These are phyloP conservation scores for Allantophomopsis cytisporea DNA, from an alignment of 2,329 filamentous ascomycete genomes.

Conservation along the genomic window DNA sequence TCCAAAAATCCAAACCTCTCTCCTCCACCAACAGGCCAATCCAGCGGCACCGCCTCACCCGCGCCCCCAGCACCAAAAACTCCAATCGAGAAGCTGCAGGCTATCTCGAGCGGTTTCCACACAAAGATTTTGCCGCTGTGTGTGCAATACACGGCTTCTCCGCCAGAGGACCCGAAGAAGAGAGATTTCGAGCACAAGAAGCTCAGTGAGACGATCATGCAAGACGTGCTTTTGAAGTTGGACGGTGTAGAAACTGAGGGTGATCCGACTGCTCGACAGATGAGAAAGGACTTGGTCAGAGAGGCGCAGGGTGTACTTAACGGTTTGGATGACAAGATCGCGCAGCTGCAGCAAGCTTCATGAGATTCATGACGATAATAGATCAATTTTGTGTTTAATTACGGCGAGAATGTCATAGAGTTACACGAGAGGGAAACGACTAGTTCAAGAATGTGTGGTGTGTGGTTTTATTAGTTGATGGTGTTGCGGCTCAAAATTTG, in stretches of 20 bases:
- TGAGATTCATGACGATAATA: too few relatives aligned
- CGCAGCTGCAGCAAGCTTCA: neutral
- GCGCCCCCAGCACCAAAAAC: slow-evolving; percentile 22
- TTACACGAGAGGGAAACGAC: too few relatives aligned
- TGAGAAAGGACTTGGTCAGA: slow-evolving; percentile 60
- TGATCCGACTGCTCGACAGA: slow-evolving; percentile 46
- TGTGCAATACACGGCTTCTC: slow-evolving; percentile 42
- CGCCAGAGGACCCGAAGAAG: slow-evolving; percentile 55
- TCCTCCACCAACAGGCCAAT: slow-evolving; percentile 14
- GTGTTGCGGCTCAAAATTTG: too few relatives aligned
- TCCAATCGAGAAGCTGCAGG: slow-evolving; percentile 49
- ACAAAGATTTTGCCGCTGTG: slow-evolving; percentile 52
- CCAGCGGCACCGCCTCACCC: slow-evolving; percentile 18
- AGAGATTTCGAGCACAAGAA: slow-evolving; percentile 61
- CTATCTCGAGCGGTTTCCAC: slow-evolving; percentile 51
- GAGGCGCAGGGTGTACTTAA: slow-evolving; percentile 55
- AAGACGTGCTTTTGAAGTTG: slow-evolving; percentile 63
- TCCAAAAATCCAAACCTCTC: slow-evolving; percentile 12
- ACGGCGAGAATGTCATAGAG: too few relatives aligned
- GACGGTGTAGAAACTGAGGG: slow-evolving; percentile 66
- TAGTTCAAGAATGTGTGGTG: too few relatives aligned
- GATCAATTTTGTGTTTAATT: too few relatives aligned
- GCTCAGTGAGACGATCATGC: slow-evolving; percentile 62
- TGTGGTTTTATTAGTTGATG: too few relatives aligned
- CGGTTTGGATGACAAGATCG: slow-evolving; percentile 36